Base-by-base conservation (phyloP, 2,329 filamentous ascomycete species). In the Aureobasidium mangrovei region DNA sequence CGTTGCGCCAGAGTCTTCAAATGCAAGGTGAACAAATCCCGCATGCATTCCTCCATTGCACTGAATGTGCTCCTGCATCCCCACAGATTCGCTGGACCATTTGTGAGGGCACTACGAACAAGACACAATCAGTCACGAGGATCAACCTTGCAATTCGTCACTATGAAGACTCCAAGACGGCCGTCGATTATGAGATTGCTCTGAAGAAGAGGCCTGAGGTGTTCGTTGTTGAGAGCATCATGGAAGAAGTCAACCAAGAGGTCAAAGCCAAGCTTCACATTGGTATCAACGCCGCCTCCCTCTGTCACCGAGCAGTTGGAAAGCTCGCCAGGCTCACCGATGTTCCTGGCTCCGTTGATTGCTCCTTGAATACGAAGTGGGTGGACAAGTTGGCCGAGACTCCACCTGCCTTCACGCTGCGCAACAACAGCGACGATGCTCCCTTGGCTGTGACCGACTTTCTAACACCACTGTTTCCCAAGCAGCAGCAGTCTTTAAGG, bases 401-500 rank as follows among this genome's bases (percentile, higher is more conserved):
- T 1, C 66, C 75, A 7, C 67, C 67, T 2, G 64, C 64, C 4
- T 77, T 80, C 48, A 59, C 57, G 1, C 59, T 81, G 4, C 72
- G 68, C 59, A 81, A 80, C 54, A 66, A 68, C 38, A 40, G n/a
- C 4, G 31, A 45, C 4, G 35, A 45, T 12, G 33, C 32, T 35
- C 4, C 12, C 26, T 9, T 8, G 31, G 18, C 18, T 18, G 4
- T 70, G 69, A 24, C 66, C 64, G 4, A 4, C 27, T 4, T 24
- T 3, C 9, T 12, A 26, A 27, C 4, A 12, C 24, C 62, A 63
- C 65, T 84, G 2, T 74, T 75, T 4, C 65, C 68, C 0, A 76
- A 80, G 32, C 83, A 86, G 58, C 63, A 73, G 4, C 70, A 72
- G 18, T 79, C 78, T 2, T 65, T 86, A 2, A 59, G 65, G 0